phyloP scores from a whole-genome alignment of 352 stramenopile species.

The Phytopythium boreale region DNA sequence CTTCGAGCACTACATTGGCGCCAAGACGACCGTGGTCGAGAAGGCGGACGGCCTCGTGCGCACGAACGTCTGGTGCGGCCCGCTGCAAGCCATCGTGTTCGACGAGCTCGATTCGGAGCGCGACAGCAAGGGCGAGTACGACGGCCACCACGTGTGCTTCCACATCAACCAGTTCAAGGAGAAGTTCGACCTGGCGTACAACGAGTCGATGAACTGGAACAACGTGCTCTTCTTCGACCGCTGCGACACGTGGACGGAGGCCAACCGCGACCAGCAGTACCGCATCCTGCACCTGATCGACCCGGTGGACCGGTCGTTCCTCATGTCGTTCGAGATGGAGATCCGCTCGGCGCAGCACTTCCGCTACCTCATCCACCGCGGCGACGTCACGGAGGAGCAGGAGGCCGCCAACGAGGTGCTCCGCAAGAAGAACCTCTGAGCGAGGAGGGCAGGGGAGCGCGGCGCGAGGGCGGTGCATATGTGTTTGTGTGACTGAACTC shows the following conservation, averaged over 20 bases:
- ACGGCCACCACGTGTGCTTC: slow-evolving; percentile 74
- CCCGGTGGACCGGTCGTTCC: slow-evolving; percentile 54
- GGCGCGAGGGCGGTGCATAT: not conserved
- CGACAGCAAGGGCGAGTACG: slow-evolving; percentile 61
- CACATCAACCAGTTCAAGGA: slow-evolving; percentile 71
- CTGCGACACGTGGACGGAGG: slow-evolving; percentile 62
- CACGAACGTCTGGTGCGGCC: slow-evolving; percentile 47
- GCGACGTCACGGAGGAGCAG: slow-evolving; percentile 45
- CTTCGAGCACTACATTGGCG: slow-evolving; percentile 64
- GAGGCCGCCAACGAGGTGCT: slow-evolving; percentile 52
- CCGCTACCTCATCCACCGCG: slow-evolving; percentile 63
- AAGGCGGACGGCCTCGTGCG: slow-evolving; percentile 38
- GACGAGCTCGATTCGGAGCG: slow-evolving; percentile 50
- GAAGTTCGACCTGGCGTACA: slow-evolving; percentile 51
- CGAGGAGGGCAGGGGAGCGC: no score
- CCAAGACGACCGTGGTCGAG: slow-evolving; percentile 45
- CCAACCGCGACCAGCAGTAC: slow-evolving; percentile 69
- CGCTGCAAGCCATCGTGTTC: slow-evolving; percentile 61
- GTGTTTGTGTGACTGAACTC: not conserved
- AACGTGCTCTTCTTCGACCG: slow-evolving; percentile 71
- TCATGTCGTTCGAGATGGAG: slow-evolving; percentile 71
- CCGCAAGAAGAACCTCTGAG: slow-evolving; percentile 56
- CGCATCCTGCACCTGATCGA: slow-evolving; percentile 67
- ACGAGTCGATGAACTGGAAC: slow-evolving; percentile 69
- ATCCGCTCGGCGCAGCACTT: slow-evolving; percentile 69